Evolutionary conservation across 139 green algal species (phyloP).

Genomic region (Diplosphaera chodatii): DNA sequence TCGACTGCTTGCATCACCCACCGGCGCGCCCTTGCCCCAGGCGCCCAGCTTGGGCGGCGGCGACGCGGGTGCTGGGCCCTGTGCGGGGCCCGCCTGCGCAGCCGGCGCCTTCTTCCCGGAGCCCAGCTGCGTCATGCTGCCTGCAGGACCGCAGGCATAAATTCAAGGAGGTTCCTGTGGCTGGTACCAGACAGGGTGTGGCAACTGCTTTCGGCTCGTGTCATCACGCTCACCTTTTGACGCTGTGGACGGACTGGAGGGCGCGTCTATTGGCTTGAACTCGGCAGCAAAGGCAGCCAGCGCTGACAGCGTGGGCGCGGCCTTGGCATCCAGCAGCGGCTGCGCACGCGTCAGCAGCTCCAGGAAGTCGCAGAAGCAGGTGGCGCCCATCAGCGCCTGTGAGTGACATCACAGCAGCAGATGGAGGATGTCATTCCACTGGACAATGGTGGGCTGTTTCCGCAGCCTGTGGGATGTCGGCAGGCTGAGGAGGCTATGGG

Average conservation of each 20-base stretch:
- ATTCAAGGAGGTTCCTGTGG: no score
- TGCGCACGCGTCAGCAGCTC: slow-evolving; percentile 25
- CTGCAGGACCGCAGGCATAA: background rate
- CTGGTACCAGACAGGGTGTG: no score
- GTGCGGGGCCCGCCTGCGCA: background rate
- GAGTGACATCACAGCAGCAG: background rate
- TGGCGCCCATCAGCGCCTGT: slow-evolving; percentile 64
- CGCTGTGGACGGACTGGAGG: background rate
- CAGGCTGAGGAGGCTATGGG: no score
- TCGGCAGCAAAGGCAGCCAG: slow-evolving; percentile 45
- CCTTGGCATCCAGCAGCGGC: slow-evolving; percentile 28
- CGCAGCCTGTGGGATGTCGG: no score
- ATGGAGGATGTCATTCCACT: no score
- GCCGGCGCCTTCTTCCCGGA: background rate
- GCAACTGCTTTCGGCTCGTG: no score
- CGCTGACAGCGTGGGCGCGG: slow-evolving; percentile 43
- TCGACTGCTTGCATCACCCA: background rate
- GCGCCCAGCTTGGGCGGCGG: background rate
- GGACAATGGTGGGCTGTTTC: no score
- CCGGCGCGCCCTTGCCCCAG: background rate
- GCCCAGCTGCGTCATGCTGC: background rate
- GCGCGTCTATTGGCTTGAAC: slow-evolving; percentile 19
- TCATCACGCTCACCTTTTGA: background rate
- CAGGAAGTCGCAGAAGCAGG: slow-evolving; percentile 57
- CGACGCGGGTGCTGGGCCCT: background rate